A percentile compares a stretch with the other conserved stretches of the same genome.
Evolutionary conservation across 2,329 filamentous ascomycete species (phyloP).

Genomic region (Alternaria triticimaculans): DNA sequence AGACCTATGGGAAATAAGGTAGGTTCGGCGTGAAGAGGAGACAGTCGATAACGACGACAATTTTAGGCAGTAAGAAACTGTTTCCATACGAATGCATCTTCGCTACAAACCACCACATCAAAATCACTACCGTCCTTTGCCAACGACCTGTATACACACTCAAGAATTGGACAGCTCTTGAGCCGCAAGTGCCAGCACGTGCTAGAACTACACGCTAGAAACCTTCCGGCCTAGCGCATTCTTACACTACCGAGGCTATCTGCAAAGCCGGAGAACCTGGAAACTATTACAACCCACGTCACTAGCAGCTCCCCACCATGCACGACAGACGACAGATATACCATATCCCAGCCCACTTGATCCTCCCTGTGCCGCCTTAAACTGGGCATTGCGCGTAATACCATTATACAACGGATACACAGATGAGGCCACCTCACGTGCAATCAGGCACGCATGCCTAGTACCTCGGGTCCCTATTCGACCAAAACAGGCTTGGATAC

Average conservation of each 20-base stretch:
- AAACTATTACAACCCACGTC: conserved; percentile 10
- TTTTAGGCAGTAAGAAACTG: accelerated
- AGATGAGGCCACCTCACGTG: neutral
- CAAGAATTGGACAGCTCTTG: neutral
- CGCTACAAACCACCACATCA: neutral
- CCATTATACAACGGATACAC: neutral
- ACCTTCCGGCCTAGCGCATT: neutral
- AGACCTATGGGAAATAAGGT: neutral
- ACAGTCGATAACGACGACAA: neutral
- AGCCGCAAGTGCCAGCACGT: neutral
- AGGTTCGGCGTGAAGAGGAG: too few relatives aligned
- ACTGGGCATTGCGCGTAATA: conserved; percentile 2
- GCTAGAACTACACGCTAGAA: neutral
- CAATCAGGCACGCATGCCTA: neutral
- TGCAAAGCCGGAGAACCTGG: conserved; percentile 7
- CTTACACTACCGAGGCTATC: neutral
- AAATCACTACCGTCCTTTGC: neutral
- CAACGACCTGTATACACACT: neutral
- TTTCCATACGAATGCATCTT: neutral
- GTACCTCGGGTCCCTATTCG: conserved; percentile 9
- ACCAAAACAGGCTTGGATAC: conserved; percentile 5
- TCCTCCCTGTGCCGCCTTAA: neutral
- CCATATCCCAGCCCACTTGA: conserved; percentile 5
- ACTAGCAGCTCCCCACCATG: conserved; percentile 10
- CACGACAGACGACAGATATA: conserved; percentile 1